phyloP scores from a whole-genome alignment of 306 rosid species.

The Medicago lupulina region DNA sequence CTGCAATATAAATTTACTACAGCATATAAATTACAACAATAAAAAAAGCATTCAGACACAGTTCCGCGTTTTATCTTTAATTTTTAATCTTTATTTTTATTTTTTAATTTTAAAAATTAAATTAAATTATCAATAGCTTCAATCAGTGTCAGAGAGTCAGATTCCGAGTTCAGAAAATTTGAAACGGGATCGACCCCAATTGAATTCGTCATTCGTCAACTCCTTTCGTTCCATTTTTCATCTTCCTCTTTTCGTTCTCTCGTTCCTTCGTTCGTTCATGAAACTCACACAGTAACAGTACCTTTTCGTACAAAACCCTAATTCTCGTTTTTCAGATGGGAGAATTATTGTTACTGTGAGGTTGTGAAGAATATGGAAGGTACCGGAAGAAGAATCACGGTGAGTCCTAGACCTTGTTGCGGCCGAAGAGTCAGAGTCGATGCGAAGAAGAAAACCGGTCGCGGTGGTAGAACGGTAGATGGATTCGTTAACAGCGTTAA shows the following conservation, averaged over 20 bases:
- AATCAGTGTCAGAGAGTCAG: conserved; percentile 21
- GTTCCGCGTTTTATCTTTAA: not conserved
- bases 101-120: not conserved
- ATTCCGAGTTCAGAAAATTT: conserved; percentile 32
- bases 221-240: not conserved
- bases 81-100: not conserved
- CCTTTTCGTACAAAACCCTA: conserved; percentile 38
- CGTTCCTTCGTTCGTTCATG: not conserved
- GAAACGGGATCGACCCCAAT: conserved; percentile 43
- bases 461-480: conserved; percentile 50
- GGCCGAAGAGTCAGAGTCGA: conserved; percentile 59
- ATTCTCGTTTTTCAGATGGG: conserved; percentile 1
- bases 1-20: not conserved
- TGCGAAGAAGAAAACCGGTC: conserved; percentile 62
- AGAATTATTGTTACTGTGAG: conserved; percentile 23
- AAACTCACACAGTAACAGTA: not conserved
- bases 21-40: too few species aligned
- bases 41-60: not conserved
- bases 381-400: conserved; percentile 63
- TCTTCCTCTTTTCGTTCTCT: not conserved
- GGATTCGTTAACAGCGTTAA: conserved; percentile 69
- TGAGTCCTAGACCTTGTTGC: conserved; percentile 66
- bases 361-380: conserved; percentile 50
- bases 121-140: not conserved
- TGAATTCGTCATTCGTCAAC: conserved; percentile 3